Evolutionary conservation across 768 basidiomycete species (phyloP).

Genomic region (Auricularia cornea): DNA sequence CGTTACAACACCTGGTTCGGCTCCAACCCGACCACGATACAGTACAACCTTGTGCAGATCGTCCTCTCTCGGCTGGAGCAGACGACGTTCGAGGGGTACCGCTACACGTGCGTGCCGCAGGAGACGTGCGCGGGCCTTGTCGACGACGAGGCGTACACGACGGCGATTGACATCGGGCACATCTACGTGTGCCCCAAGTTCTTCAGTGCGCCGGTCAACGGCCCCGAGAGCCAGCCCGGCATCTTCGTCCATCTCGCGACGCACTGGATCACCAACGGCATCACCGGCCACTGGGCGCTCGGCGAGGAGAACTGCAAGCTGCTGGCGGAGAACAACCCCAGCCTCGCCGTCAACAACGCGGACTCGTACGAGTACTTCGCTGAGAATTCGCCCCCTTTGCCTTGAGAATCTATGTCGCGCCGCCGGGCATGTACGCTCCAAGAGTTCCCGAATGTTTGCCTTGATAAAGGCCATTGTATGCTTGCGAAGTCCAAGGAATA

Average conservation of each 20-base stretch:
- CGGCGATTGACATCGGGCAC: conserved; percentile 34
- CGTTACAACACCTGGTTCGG: conserved; percentile 48
- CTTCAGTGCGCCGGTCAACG: conserved; percentile 37
- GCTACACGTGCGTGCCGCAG: conserved; percentile 20
- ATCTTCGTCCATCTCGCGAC: conserved; percentile 36
- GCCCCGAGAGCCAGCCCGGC: conserved; percentile 41
- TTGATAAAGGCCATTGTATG: too few relatives aligned
- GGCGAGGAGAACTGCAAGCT: conserved; percentile 34
- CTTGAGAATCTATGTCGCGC: too few relatives aligned
- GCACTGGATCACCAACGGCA: conserved; percentile 37
- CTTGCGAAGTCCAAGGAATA: too few relatives aligned
- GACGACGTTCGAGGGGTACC: conserved; percentile 27
- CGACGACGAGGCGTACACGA: conserved; percentile 22
- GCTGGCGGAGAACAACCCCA: conserved; percentile 35
- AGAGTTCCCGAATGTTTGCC: too few relatives aligned
- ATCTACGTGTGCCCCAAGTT: conserved; percentile 43
- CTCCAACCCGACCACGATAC: too few relatives aligned
- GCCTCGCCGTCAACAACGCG: conserved; percentile 33
- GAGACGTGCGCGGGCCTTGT: conserved; percentile 33
- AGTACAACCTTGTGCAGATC: too few relatives aligned
- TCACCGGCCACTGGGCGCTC: conserved; percentile 38
- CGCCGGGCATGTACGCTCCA: too few relatives aligned
- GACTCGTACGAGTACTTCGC: conserved; percentile 42
- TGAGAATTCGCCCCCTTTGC: conserved; percentile 35
- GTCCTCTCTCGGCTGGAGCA: too few relatives aligned